Conservation (phyloP, 805 yeast species). For the Saturnispora zaruensis region DNA sequence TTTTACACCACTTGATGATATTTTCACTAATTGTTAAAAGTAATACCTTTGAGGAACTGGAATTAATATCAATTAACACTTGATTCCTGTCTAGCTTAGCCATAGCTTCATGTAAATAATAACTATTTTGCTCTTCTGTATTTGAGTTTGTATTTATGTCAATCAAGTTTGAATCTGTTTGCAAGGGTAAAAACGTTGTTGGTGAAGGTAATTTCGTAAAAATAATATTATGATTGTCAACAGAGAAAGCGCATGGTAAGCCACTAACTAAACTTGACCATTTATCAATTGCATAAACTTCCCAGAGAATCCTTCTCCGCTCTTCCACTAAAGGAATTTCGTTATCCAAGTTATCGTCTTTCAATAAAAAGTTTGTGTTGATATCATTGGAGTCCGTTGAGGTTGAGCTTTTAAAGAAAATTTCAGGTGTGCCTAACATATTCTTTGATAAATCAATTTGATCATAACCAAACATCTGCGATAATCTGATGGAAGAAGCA, state of each 20-base stretch:
- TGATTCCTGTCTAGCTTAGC: constrained; percentile 22
- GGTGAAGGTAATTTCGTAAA: constrained; percentile 27
- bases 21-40: constrained; percentile 26
- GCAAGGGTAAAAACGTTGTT: constrained; percentile 18
- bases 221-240: constrained; percentile 21
- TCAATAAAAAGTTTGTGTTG: constrained; percentile 6
- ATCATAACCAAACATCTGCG: constrained; percentile 26
- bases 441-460: constrained; percentile 23
- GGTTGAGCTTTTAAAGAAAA: constrained; percentile 13
- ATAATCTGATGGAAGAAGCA: constrained; percentile 20
- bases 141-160: background rate
- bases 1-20: constrained; percentile 27
- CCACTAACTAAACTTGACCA: constrained; percentile 28
- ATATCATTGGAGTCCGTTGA: constrained; percentile 7
- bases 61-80: constrained; percentile 22
- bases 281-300: constrained; percentile 24
- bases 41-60: constrained; percentile 21
- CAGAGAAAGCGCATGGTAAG: constrained; percentile 24
- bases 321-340: constrained; percentile 25
- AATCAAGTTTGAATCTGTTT: constrained; percentile 6
- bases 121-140: constrained; percentile 11
- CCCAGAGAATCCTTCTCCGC: constrained; percentile 27
- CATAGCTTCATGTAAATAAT: constrained; percentile 26
- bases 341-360: constrained; percentile 20
- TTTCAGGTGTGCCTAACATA: constrained; percentile 15